Base-by-base conservation (phyloP, 108 stramenopile species). In the Mediolabrus comicus region DNA sequence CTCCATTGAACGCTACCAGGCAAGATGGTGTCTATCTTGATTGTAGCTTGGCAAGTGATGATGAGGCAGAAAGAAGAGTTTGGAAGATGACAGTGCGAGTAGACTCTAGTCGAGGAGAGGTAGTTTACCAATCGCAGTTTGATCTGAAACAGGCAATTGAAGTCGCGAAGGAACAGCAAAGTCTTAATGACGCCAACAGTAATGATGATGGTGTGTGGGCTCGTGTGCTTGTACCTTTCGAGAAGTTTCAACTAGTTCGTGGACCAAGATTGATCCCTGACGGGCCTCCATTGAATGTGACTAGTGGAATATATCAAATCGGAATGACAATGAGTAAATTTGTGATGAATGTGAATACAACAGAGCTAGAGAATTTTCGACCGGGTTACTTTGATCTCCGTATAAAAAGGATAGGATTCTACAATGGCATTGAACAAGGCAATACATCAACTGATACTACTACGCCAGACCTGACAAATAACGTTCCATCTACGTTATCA, bases 251-350 rank as follows among this genome's bases (percentile, higher is more conserved):
- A 31, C 56, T 86, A 30, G 91, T 92, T 1, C 74, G 88, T 4
- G 91, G 91, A 39, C 88, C 91, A 25, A 46, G 84, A 32, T 30
- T 86, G 4, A 69, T 92, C n/a, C 66, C 82, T 22, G 84, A 81
- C 56, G 91, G 77, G 19, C 84, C 87, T 26, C 67, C 68, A 8
- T 53, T 92, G 41, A 74, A 92, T 72, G 73, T 77, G 0, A 65
- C 85, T 0, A 72, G 67, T 6, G 91, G 88, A 16, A 65, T 92
- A 0, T 92, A 67, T 74, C 91, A 92, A 53, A 83, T 92, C 77
- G 91, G 91, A 27, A 67, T 92, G 82, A 83, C 86, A 1, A 41
- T 92, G 72, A 81, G 79, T 8, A 89, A 92, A 38, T 92, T 92
- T 55, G 39, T 56, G 46, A 86, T 89, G n/a, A 74, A 81, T 9